Percentiles rank a stretch among this genome's conserved stretches.
phyloP scores from a whole-genome alignment of 1,139 yeast genomes.

The Debaryomyces udenii region DNA sequence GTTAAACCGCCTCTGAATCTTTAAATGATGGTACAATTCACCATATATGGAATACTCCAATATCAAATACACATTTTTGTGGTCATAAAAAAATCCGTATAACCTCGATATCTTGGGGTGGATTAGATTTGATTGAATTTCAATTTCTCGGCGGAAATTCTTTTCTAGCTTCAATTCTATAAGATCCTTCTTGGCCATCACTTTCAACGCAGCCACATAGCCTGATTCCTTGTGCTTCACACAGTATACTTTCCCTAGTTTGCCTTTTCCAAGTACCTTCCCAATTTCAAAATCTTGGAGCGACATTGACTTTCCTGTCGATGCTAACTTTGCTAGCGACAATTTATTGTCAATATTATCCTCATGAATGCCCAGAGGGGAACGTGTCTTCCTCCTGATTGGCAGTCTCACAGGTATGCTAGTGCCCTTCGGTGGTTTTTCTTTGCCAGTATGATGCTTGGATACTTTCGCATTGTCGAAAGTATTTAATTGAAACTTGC shows the following conservation, averaged over 20 bases:
- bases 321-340: conserved; percentile 4
- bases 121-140: conserved; percentile 76
- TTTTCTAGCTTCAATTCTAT: conserved; percentile 77
- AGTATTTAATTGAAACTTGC: conserved; percentile 22
- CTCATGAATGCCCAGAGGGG: conserved; percentile 1
- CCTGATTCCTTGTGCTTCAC: conserved; percentile 78
- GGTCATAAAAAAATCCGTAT: conserved; percentile 85
- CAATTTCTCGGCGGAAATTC: conserved; percentile 89
- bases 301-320: conserved; percentile 16
- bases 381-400: conserved; percentile 5
- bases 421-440: conserved; percentile 9
- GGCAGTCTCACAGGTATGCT: conserved; percentile 15
- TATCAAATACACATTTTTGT: conserved; percentile 74
- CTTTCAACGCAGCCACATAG: conserved; percentile 85
- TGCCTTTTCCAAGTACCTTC: conserved; percentile 86
- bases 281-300: conserved; percentile 85
- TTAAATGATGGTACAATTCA: conserved; percentile 76
- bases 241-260: conserved; percentile 90
- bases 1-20: conserved; percentile 64
- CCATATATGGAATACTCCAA: conserved; percentile 88
- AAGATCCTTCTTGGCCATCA: conserved; percentile 82
- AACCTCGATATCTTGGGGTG: conserved; percentile 82
- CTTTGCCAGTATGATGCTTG: conserved; percentile 2
- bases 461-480: conserved; percentile 16
- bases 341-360: conserved; percentile 4